Percentiles rank a stretch among this genome's conserved stretches.
phyloP scores from a whole-genome alignment of 305 asterid genomes.

The Rubia occidens region DNA sequence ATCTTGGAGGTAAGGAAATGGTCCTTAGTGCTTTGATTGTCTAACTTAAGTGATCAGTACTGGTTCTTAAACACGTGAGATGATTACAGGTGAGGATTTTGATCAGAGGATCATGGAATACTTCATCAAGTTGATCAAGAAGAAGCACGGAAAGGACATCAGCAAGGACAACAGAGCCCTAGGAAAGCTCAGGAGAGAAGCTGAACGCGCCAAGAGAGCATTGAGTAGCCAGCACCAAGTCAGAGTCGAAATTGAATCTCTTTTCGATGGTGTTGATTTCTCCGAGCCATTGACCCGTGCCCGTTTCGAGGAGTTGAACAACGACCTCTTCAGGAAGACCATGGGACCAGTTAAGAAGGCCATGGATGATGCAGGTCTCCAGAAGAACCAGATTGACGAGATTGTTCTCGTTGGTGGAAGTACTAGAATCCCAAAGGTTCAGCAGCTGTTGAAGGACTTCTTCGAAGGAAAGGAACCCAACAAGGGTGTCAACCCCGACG shows the following conservation, averaged over 20 bases:
- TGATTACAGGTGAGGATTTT: constrained; percentile 40
- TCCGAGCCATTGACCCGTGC: constrained; percentile 48
- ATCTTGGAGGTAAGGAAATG: constrained; percentile 43
- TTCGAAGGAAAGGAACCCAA: constrained; percentile 46
- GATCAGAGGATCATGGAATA: constrained; percentile 47
- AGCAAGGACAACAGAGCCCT: constrained; percentile 53
- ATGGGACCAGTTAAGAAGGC: constrained; percentile 54
- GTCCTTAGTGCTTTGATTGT: too few relatives aligned
- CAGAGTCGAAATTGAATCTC: constrained; percentile 44
- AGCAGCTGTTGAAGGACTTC: constrained; percentile 39
- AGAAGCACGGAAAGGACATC: constrained; percentile 48
- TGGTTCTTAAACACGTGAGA: too few relatives aligned
- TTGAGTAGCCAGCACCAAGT: constrained; percentile 51
- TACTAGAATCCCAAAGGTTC: constrained; percentile 48
- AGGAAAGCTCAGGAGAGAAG: constrained; percentile 46
- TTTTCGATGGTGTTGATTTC: constrained; percentile 39
- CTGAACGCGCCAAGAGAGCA: constrained; percentile 45
- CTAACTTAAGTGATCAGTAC: too few relatives aligned
- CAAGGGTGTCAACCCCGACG: constrained; percentile 52
- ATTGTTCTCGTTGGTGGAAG: constrained; percentile 54
- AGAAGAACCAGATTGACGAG: constrained; percentile 40
- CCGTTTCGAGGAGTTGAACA: constrained; percentile 47
- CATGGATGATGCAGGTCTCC: constrained; percentile 45
- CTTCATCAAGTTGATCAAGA: constrained; percentile 42
- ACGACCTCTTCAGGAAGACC: constrained; percentile 41